phyloP scores from a whole-genome alignment of 225 moss, liverwort and hornwort genomes.

The Thuidium tamariscinum region DNA sequence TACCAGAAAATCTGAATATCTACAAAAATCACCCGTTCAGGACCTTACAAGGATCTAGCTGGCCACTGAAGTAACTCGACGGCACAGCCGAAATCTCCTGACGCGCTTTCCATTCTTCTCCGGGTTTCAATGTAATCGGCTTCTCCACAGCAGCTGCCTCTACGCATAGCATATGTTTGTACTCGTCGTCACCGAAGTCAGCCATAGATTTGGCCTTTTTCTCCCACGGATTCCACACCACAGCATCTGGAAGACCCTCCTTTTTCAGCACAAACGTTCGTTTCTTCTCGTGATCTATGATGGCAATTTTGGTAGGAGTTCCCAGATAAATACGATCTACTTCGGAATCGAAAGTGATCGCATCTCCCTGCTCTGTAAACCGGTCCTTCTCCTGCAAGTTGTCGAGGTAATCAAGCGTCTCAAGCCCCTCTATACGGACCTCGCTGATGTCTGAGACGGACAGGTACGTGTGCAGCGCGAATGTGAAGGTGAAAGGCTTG shows the following conservation, averaged over 20 bases:
- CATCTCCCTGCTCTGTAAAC: conserved; percentile 86
- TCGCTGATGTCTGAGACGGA: conserved; percentile 92
- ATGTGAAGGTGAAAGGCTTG: conserved; percentile 89
- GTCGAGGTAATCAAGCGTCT: conserved; percentile 88
- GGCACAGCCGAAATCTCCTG: conserved; percentile 93
- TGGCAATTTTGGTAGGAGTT: conserved; percentile 85
- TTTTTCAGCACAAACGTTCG: conserved; percentile 83
- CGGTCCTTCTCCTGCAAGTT: conserved; percentile 57
- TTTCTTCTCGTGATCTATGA: conserved; percentile 93
- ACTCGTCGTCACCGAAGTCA: conserved; percentile 97
- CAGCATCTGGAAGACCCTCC: conserved; percentile 90
- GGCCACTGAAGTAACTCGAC: conserved; percentile 93
- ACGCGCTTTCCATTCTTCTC: conserved; percentile 94
- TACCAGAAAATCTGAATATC: conserved; percentile 12
- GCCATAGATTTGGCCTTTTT: conserved; percentile 71
- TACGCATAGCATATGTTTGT: conserved; percentile 84
- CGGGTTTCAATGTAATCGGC: conserved; percentile 65
- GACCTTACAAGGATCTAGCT: conserved; percentile 82
- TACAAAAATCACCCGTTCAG: conserved; percentile 53
- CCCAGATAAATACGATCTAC: conserved; percentile 80
- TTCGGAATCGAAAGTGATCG: conserved; percentile 86
- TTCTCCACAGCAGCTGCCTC: conserved; percentile 94
- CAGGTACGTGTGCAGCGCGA: conserved; percentile 87
- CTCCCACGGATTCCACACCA: conserved; percentile 99
- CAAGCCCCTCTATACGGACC: conserved; percentile 88